These are phyloP conservation scores for Talaromyces wortmannii DNA, from an alignment of 495 filamentous ascomycete species.

Conservation along the genomic window DNA sequence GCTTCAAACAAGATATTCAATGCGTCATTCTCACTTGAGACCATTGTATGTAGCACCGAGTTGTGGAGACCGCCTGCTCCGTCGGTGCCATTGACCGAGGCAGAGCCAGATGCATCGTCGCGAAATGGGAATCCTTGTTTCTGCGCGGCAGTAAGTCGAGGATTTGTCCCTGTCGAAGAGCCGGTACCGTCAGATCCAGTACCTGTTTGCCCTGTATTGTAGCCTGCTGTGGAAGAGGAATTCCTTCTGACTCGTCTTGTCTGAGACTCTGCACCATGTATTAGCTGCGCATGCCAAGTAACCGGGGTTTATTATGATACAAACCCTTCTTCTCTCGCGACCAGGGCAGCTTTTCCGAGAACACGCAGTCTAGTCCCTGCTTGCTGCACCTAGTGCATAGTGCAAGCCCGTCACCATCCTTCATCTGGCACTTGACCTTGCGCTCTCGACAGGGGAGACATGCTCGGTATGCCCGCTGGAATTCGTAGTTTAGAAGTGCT, in stretches of 20 bases:
- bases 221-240: no score
- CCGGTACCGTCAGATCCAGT: no score
- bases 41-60: constrained; percentile 12
- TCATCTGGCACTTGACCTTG: constrained; percentile 19
- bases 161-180: no score
- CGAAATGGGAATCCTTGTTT: no score
- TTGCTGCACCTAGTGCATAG: constrained; percentile 14
- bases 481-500: constrained; percentile 10
- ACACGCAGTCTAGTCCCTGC: constrained; percentile 13
- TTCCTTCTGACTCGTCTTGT: no score
- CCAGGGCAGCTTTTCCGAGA: constrained; percentile 17
- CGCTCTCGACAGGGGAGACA: constrained; percentile 19
- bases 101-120: no score
- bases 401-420: constrained; percentile 2
- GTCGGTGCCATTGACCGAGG: not conserved
- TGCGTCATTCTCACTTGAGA: constrained; percentile 25
- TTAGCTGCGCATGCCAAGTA: no score
- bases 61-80: constrained; percentile 4
- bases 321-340: constrained; percentile 5
- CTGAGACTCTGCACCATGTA: no score
- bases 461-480: constrained; percentile 20
- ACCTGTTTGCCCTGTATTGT: no score
- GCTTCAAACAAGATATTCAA: constrained; percentile 30
- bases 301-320: not conserved
- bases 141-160: no score